Base-by-base conservation (phyloP, 768 basidiomycete genomes). In the Lentinula detonsa region DNA sequence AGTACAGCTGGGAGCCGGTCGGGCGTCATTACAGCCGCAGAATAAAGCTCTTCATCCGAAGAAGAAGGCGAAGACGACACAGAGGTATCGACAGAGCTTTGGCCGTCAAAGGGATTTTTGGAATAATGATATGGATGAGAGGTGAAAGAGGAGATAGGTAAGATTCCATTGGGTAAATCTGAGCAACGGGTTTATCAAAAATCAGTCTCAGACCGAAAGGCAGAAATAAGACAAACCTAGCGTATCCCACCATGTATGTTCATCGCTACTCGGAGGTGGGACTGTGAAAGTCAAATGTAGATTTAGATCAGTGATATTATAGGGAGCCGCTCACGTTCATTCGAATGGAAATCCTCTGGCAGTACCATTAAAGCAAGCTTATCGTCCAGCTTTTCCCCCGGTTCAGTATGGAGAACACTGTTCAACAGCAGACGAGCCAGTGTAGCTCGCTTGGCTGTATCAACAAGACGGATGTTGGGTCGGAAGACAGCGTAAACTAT, bases 401-500 rank as follows among this genome's bases (percentile, higher is more conserved):
- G 83, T 46, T 76, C 77, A 13, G 85, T 84, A 7, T 83, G 75
- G n/a, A 81, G 72, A 6, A 90, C 80, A 57, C 76, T 86, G 52
- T 88, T 85, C 5, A 90, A 76, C 3, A 94, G 74, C 61, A 91
- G 70, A 45, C 83, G 83, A 31, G 87, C 86, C 42, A 98, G 74
- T 4, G 82, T 79, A 1, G 83, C 81, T 62, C 86, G 87, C 73
- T 93, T 97, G 2, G 75, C 78, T 15, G 84, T 72, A 71, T 99
- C 94, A 42, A 99, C 80, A 21, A 88, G 81, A 45, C 90, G 83
- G 16, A 98, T 84, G 57, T 87, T 82, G 1, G 87, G 86, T 55
- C 84, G 79, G 74, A 97, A 95, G 6, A 93, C 73, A 4, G 85
- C 93, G 66, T 90, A 96, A 4, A 99, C 96, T 93, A 62, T 13